A percentile compares a stretch with the other conserved stretches of the same genome.
These are phyloP conservation scores for Colletotrichum spaethianum DNA, from an alignment of 2,329 filamentous ascomycete species.

Conservation along the genomic window DNA sequence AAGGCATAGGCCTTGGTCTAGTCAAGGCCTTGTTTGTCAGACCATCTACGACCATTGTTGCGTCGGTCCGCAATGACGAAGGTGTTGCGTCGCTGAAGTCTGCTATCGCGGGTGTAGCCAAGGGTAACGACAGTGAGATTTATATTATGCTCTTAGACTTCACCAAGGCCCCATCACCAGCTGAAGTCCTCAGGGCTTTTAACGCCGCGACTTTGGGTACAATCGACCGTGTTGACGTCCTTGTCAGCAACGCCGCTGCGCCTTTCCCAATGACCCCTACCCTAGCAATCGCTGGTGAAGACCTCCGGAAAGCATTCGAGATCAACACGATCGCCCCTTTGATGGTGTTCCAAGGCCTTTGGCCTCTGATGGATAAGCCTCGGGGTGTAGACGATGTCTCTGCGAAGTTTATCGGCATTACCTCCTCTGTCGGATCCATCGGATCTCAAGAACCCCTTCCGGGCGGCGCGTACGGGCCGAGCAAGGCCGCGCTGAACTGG, in stretches of 20 bases:
- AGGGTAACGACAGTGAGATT: constrained; percentile 48
- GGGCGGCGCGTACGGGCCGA: constrained; percentile 53
- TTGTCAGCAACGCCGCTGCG: constrained; percentile 67
- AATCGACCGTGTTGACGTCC: constrained; percentile 60
- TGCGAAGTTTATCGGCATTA: constrained; percentile 55
- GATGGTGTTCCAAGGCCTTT: constrained; percentile 52
- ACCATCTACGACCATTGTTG: constrained; percentile 65
- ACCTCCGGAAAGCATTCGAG: constrained; percentile 57
- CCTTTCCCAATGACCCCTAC: constrained; percentile 49
- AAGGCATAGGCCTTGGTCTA: constrained; percentile 57
- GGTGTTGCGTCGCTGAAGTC: constrained; percentile 39
- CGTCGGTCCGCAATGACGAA: constrained; percentile 51
- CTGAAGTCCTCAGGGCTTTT: constrained; percentile 44
- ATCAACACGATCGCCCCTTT: constrained; percentile 60
- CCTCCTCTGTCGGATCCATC: constrained; percentile 54
- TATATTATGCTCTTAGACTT: constrained; percentile 57
- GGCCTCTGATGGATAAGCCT: constrained; percentile 52
- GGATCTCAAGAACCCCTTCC: constrained; percentile 49
- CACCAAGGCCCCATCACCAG: constrained; percentile 45
- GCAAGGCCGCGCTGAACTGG: constrained; percentile 54
- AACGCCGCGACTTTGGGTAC: constrained; percentile 47
- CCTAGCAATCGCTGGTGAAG: constrained; percentile 47
- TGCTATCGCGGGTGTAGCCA: constrained; percentile 44
- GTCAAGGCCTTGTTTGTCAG: constrained; percentile 58
- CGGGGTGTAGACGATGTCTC: not conserved